Base-by-base conservation (phyloP, 179 eudicot species). In the Nepenthes alata region DNA sequence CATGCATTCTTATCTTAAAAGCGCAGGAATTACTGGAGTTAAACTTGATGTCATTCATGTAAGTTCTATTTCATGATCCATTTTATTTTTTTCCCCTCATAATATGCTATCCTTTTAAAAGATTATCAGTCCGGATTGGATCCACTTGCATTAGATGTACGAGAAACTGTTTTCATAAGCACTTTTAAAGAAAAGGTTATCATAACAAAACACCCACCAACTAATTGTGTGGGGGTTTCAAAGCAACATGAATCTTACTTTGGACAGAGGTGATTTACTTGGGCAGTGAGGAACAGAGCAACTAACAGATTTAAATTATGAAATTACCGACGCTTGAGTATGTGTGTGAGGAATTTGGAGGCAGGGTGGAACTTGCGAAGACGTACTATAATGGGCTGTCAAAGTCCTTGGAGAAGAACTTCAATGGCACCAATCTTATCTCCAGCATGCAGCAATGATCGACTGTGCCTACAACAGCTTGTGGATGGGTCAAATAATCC, bases 371-470 rank as follows among this genome's bases (percentile, higher is more conserved):
- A 36, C 78, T 85, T 55, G 85, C 84, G 2, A 83, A 78, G 72
- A 71, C 63, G 35, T 85, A 80, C 60, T 80, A 83, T 44, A 63
- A 78, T 51, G 85, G 83, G 60, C 56, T 85, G 10, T 67, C 88
- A 4, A 73, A 73, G 35, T 83, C 91, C 11, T 52, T 83, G 38
- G 11, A 67, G 44, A 85, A 83, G 77, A 80, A 85, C 57, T 80
- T 85, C 76, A 76, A 72, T 58, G 91, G 91, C 11, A 68, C 69
- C 39, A 81, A 81, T 25, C 75, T 85, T 0, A 69, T 83, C 10
- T 69, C 91, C 12, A 85, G 88, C 54, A 85, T 85, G 91, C 73
- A 85, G 15, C 91, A 85, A 44, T 85, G 91, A 67, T 85, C 54
- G 85, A 85, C 61, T 83, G 91, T 59, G 75, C 88, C 52, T 85